Base-by-base conservation (phyloP, 1,139 yeast species). In the Magnusiomyces fungicola region DNA sequence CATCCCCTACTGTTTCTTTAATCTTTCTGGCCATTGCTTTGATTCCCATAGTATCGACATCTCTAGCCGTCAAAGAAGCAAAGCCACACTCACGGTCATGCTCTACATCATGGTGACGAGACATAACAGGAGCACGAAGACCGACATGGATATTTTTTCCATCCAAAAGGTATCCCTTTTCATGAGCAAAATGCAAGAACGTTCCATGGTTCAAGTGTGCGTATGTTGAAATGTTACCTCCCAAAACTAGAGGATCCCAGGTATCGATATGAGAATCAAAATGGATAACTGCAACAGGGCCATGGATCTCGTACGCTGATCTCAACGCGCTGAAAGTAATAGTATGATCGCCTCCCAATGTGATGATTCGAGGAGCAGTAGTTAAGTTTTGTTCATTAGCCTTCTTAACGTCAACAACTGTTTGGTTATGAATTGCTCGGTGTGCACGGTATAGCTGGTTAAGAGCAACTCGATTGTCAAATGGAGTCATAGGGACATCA, bases 321-420 rank as follows among this genome's bases (percentile, higher is more conserved):
- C 90, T 71, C 47, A 83, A 65, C 50, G 82, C 86, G 1, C 90
- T 86, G 50, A 83, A 71, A 34, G 83, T 71, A 21, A 82, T 75
- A 1, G 88, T 79, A 62, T 83, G 92, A 58, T 83, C 92, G 42
- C 92, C 92, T n/a, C 92, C 92, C 37, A 83, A 68, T 0, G 83
- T 82, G 38, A 83, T 71, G 46, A 79, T 73, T 51, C 83, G 69
- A 12, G 89, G 88, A 37, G 29, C 43, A 39, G 45, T 41, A 18
- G 50, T 38, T 27, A 51, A 45, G 7, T 50, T 78, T 78, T 50
- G 56, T 21, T 39, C 34, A 9, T 34, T 27, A 6, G 40, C 37
- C 25, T 37, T 45, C 10, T 46, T 3, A 21, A 48, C 41, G 29
- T 78, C 76, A 4, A 82, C 73, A 53, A 74, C 75, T 87, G 88